Evolutionary conservation across 2,329 filamentous ascomycete species (phyloP).

Genomic region (Xylaria sp.): DNA sequence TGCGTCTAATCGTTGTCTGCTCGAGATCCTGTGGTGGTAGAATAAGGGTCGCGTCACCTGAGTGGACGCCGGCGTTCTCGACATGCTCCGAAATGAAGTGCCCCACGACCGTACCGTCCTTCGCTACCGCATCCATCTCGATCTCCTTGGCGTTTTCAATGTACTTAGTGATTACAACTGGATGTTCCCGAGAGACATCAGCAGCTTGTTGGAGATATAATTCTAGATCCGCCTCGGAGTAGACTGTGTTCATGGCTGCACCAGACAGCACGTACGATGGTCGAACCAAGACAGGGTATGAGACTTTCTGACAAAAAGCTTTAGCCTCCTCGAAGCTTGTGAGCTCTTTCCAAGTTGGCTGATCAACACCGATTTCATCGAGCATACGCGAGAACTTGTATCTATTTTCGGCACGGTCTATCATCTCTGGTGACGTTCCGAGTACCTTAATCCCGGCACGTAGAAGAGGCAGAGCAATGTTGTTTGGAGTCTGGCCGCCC

Average conservation of each 20-base stretch:
- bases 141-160: constrained; percentile 99
- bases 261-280: constrained; percentile 97
- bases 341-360: constrained; percentile 97
- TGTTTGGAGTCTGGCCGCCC: constrained; percentile 98
- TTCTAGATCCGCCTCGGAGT: constrained; percentile 92
- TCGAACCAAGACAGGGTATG: constrained; percentile 92
- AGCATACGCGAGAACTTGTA: constrained; percentile 99
- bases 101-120: constrained; percentile 87
- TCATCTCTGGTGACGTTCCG: constrained; percentile 98
- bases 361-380: constrained; percentile 92
- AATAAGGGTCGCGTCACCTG: constrained; percentile 95
- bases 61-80: constrained; percentile 98
- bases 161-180: constrained; percentile 99
- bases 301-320: constrained; percentile 86
- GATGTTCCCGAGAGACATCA: constrained; percentile 93
- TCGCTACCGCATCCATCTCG: constrained; percentile 98
- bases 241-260: constrained; percentile 99
- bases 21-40: constrained; percentile 94
- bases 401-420: constrained; percentile 95
- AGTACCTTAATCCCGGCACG: constrained; percentile 91
- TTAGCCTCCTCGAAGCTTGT: constrained; percentile 93
- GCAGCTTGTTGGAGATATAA: constrained; percentile 89
- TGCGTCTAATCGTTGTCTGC: constrained; percentile 85
- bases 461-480: constrained; percentile 90
- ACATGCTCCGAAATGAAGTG: constrained; percentile 99